Percentiles rank a stretch among this genome's conserved stretches.
Conservation (phyloP, 2,329 filamentous ascomycete genomes). For the Septoria linicola region DNA sequence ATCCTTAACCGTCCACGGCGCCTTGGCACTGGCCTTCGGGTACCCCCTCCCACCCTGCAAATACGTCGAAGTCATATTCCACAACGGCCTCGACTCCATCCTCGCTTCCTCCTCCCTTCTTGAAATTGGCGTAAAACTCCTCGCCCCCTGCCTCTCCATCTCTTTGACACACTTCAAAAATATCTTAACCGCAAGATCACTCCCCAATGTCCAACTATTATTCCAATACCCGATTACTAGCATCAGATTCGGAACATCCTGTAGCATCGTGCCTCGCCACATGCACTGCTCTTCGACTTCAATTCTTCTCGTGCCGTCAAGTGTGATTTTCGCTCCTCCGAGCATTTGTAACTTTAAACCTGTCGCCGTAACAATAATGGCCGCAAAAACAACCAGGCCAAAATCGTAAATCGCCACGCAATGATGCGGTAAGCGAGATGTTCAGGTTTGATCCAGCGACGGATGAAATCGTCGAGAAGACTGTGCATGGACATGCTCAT, state of each 20-base stretch:
- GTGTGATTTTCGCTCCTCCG: neutral
- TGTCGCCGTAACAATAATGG: constrained; percentile 63
- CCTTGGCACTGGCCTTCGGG: neutral
- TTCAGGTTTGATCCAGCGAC: neutral
- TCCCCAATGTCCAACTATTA: constrained; percentile 9
- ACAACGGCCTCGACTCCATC: neutral
- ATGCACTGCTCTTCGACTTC: constrained; percentile 50
- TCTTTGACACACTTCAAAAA: constrained; percentile 3
- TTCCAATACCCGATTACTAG: constrained; percentile 6
- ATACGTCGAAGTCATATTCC: constrained; percentile 10
- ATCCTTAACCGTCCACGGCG: constrained; percentile 5
- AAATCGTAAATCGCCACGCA: constrained; percentile 2
- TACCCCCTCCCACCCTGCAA: constrained; percentile 2
- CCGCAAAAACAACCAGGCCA: constrained; percentile 39
- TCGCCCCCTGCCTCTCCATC: neutral
- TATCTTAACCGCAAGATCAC: neutral
- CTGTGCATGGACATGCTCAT: constrained; percentile 8
- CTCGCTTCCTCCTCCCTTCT: neutral
- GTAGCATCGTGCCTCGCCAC: constrained; percentile 60
- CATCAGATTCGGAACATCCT: constrained; percentile 57
- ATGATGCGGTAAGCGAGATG: constrained; percentile 2
- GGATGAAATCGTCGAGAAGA: neutral
- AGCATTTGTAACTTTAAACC: constrained; percentile 43
- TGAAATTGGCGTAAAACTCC: neutral
- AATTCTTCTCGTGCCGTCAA: constrained; percentile 44